Evolutionary conservation across 192 early-diverging fungal genomes (phyloP).

Genomic region (Entomortierella beljakovae): DNA sequence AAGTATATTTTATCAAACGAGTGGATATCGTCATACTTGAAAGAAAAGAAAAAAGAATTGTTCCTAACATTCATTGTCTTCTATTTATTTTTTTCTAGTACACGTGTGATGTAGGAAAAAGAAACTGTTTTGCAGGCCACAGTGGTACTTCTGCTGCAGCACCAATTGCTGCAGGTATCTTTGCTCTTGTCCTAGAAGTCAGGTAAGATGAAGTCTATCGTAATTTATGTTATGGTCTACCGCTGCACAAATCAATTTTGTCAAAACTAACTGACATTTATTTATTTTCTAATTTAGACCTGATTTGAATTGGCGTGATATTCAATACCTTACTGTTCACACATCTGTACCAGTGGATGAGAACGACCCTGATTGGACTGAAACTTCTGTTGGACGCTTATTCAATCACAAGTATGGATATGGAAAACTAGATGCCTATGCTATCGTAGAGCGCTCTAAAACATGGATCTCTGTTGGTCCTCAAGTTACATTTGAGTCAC

Average conservation of each 20-base stretch:
- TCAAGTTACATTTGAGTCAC: slow-evolving; percentile 67
- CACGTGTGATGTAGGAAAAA: slow-evolving; percentile 83
- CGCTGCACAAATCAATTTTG: not conserved
- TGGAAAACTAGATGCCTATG: slow-evolving; percentile 87
- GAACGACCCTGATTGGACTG: slow-evolving; percentile 77
- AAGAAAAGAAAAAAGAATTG: not conserved
- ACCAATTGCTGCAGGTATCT: slow-evolving; percentile 88
- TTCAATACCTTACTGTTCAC: slow-evolving; percentile 85
- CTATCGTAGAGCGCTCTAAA: slow-evolving; percentile 80
- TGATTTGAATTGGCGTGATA: slow-evolving; percentile 91
- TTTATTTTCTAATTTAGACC: slow-evolving; percentile 62
- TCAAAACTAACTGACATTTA: not conserved
- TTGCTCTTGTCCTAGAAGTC: slow-evolving; percentile 79
- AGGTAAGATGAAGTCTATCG: slow-evolving; percentile 10
- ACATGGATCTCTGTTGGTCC: slow-evolving; percentile 68
- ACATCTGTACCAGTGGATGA: slow-evolving; percentile 77
- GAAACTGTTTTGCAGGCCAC: slow-evolving; percentile 76
- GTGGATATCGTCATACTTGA: not conserved
- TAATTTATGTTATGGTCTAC: not conserved
- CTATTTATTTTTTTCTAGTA: slow-evolving; percentile 30
- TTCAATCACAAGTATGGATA: slow-evolving; percentile 95
- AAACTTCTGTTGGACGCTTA: slow-evolving; percentile 70
- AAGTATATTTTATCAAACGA: too few species aligned
- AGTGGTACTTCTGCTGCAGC: slow-evolving; percentile 95
- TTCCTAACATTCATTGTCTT: not conserved